Evolutionary conservation across 2,329 filamentous ascomycete species (phyloP).

Genomic region (Penicillium sp.): DNA sequence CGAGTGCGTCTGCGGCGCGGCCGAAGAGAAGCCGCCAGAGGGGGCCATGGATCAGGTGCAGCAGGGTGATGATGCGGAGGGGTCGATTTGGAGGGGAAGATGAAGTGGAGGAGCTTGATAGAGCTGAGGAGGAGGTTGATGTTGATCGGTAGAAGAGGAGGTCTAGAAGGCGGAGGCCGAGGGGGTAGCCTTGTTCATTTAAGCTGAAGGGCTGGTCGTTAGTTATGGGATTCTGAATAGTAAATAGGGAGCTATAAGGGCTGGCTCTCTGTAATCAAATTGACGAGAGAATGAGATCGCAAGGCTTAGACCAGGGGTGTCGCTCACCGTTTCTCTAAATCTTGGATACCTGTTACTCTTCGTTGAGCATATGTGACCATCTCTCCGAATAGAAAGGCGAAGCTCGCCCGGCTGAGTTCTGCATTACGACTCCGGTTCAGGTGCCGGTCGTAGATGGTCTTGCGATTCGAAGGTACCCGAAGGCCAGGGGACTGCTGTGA

Average conservation of each 20-base stretch:
- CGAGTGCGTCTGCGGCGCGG: constrained; percentile 85
- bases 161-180: constrained; percentile 91
- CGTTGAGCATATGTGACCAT: constrained; percentile 95
- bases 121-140: constrained; percentile 82
- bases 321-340: constrained; percentile 80
- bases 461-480: constrained; percentile 86
- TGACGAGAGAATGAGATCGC: background rate
- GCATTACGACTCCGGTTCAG: constrained; percentile 84
- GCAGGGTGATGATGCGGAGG: constrained; percentile 81
- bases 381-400: constrained; percentile 93
- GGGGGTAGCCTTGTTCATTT: constrained; percentile 87
- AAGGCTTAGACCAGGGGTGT: background rate
- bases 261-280: background rate
- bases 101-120: constrained; percentile 71
- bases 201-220: constrained; percentile 54
- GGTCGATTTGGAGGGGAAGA: constrained; percentile 72
- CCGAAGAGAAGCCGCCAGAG: constrained; percentile 92
- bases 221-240: background rate
- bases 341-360: constrained; percentile 85
- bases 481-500: constrained; percentile 58
- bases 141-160: constrained; percentile 82
- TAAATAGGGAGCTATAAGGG: background rate
- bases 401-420: constrained; percentile 88
- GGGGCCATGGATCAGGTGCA: constrained; percentile 92
- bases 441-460: constrained; percentile 96